Evolutionary conservation across 352 stramenopile genomes (phyloP).

Genomic region (Globisporangium radiosum): DNA sequence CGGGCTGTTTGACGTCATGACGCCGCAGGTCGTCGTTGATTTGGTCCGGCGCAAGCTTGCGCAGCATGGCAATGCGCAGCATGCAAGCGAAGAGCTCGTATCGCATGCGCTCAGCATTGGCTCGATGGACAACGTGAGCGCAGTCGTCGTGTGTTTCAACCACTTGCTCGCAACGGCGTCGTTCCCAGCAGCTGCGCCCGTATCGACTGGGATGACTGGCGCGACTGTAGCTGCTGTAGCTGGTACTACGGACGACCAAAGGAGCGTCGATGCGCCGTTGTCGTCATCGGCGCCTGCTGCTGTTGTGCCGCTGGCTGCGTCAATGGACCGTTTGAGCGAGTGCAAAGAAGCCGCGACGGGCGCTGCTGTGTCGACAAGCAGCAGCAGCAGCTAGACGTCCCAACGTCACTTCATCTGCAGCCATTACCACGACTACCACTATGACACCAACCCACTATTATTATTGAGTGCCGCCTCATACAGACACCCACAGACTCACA

Average conservation of each 20-base stretch:
- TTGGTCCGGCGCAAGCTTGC: slow-evolving; percentile 71
- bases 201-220: background rate
- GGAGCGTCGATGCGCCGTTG: background rate
- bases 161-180: slow-evolving; percentile 21
- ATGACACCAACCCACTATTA: too few relatives aligned
- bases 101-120: slow-evolving; percentile 74
- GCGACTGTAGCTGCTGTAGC: too few relatives aligned
- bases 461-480: too few relatives aligned
- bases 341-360: slow-evolving; percentile 11
- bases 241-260: background rate
- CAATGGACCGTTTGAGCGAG: slow-evolving; percentile 1
- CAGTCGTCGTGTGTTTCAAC: slow-evolving; percentile 75
- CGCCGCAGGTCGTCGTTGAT: slow-evolving; percentile 72
- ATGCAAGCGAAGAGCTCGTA: slow-evolving; percentile 77
- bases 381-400: slow-evolving; percentile 8
- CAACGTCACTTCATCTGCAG: too few relatives aligned
- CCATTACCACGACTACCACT: too few relatives aligned
- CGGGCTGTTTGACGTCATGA: slow-evolving; percentile 83
- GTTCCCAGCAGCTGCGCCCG: slow-evolving; percentile 8
- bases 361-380: slow-evolving; percentile 7
- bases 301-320: background rate
- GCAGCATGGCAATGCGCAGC: slow-evolving; percentile 65
- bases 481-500: too few relatives aligned
- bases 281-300: background rate
- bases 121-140: slow-evolving; percentile 81